Evolutionary conservation across 306 rosid genomes (phyloP).

Genomic region (Glycyrrhiza uralensis): DNA sequence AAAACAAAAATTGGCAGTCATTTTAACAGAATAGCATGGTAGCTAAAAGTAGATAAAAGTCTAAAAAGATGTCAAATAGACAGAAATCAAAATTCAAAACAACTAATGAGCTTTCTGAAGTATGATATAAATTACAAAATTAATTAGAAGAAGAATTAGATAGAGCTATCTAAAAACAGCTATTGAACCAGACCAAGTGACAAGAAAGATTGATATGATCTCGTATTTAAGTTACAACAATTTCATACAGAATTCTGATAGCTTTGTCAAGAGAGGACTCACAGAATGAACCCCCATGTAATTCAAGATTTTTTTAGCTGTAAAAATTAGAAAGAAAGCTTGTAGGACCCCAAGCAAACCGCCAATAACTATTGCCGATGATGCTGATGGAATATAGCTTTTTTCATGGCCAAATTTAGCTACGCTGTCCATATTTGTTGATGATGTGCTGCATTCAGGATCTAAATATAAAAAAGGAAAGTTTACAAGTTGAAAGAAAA

Average conservation of each 20-base stretch:
- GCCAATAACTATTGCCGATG: constrained; percentile 77
- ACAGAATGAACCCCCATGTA: constrained; percentile 77
- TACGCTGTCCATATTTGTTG: constrained; percentile 7
- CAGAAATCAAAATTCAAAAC: background rate
- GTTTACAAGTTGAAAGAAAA: background rate
- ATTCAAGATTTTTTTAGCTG: constrained; percentile 63
- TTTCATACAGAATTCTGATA: background rate
- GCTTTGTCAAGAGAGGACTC: constrained; percentile 29
- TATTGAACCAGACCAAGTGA: no score
- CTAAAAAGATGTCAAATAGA: background rate
- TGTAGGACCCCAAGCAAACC: constrained; percentile 67
- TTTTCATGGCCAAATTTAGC: constrained; percentile 26
- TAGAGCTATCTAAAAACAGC: no score
- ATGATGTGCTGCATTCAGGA: constrained; percentile 20
- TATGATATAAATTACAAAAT: background rate
- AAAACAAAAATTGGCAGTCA: background rate
- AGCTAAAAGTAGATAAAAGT: background rate
- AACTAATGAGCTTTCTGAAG: background rate
- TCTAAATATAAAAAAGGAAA: constrained; percentile 6
- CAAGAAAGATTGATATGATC: no score
- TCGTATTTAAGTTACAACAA: no score
- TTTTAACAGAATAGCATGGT: background rate
- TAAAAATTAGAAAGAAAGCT: constrained; percentile 59
- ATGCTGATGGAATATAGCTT: constrained; percentile 81
- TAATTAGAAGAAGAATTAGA: background rate